These are phyloP conservation scores for Aciculosporium take DNA, from an alignment of 2,329 filamentous ascomycete species.

Conservation along the genomic window DNA sequence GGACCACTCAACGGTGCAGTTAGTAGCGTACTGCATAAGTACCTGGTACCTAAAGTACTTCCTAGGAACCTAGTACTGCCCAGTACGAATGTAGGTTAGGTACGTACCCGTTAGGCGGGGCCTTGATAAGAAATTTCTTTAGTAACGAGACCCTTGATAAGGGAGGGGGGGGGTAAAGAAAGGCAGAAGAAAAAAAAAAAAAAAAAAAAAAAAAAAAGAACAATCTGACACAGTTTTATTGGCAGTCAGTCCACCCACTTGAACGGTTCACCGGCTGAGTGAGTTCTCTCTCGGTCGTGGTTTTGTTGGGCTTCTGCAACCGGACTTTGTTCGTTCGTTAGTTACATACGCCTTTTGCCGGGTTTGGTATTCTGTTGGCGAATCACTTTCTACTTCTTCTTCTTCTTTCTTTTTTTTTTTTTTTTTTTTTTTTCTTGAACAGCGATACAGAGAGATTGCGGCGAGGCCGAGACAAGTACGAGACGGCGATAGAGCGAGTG, in stretches of 20 bases:
- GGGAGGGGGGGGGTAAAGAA: background rate
- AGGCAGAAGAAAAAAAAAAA: background rate
- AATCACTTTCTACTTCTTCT: background rate
- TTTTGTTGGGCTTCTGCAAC: too few relatives aligned
- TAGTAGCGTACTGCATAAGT: too few relatives aligned
- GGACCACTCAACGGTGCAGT: too few relatives aligned
- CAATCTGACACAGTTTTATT: too few relatives aligned
- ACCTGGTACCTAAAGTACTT: too few relatives aligned
- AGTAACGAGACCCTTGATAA: conserved; percentile 2
- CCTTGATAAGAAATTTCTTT: conserved; percentile 3
- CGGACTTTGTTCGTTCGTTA: too few relatives aligned
- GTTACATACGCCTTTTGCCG: too few relatives aligned
- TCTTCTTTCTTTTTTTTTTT: background rate
- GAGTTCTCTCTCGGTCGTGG: too few relatives aligned
- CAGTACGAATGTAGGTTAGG: background rate
- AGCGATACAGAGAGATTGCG: background rate
- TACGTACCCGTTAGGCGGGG: background rate
- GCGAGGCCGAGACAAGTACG: background rate
- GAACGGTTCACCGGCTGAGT: background rate
- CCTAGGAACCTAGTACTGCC: too few relatives aligned
- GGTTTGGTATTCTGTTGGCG: too few relatives aligned
- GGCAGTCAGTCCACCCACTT: background rate
- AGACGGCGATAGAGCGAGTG: too few relatives aligned
- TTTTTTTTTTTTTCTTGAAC: background rate
- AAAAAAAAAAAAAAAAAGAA: background rate